A percentile compares a stretch with the other conserved stretches of the same genome.
Conservation (phyloP, 208 protist genomes). For the Leishmania guyanensis region DNA sequence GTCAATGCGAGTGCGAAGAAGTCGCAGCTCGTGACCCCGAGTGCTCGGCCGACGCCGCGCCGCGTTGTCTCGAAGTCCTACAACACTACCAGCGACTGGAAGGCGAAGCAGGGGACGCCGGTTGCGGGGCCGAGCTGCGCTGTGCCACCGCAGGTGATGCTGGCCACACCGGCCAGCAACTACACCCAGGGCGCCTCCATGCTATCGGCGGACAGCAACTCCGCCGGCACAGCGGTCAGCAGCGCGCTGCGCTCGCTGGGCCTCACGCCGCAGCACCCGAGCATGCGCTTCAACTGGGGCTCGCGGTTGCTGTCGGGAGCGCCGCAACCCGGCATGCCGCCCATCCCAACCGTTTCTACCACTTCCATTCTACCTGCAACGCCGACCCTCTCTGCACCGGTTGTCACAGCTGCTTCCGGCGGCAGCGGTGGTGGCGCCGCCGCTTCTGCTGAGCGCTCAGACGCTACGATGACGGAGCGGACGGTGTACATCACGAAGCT, state of each 20-base stretch:
- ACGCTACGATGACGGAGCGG: conserved; percentile 51
- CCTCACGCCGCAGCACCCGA: conserved; percentile 23
- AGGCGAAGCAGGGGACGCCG: conserved; percentile 35
- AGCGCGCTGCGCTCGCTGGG: conserved; percentile 15
- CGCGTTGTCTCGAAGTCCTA: conserved; percentile 57
- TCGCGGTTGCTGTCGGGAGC: conserved; percentile 12
- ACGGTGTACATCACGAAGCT: conserved; percentile 89
- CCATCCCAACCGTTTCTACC: neutral
- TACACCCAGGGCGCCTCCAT: conserved; percentile 57
- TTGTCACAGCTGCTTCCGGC: neutral
- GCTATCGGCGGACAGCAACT: conserved; percentile 44
- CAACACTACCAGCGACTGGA: conserved; percentile 41
- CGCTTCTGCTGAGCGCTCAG: conserved; percentile 28
- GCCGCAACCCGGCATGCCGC: neutral
- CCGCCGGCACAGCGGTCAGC: conserved; percentile 5
- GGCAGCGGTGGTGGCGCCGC: neutral
- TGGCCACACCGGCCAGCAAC: conserved; percentile 43
- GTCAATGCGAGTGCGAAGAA: conserved; percentile 24
- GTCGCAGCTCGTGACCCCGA: conserved; percentile 59
- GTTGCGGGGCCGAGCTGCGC: neutral
- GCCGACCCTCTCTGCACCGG: neutral
- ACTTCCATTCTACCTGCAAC: neutral
- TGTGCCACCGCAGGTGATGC: conserved; percentile 40
- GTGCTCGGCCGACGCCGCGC: conserved; percentile 73
- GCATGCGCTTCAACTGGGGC: conserved; percentile 16